Evolutionary conservation across 148 eudicot genomes (phyloP).

Genomic region (Rheum nobile): DNA sequence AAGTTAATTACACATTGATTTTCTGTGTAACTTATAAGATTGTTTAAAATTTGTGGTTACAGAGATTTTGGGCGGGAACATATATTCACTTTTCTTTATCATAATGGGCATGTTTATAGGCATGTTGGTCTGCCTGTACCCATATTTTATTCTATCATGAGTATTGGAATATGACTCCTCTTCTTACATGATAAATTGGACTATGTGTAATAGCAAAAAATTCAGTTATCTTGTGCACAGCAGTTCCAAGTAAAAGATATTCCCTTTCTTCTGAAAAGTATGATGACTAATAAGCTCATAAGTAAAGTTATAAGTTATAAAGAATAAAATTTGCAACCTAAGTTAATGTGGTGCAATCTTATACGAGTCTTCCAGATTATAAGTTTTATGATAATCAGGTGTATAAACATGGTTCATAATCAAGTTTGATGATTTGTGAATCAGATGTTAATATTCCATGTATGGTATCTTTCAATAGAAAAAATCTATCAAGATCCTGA

Average conservation of each 20-base stretch:
- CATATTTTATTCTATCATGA: neutral
- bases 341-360: neutral
- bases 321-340: neutral
- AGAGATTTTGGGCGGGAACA: neutral
- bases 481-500: neutral
- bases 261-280: neutral
- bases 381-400: neutral
- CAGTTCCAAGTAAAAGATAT: neutral
- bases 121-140: neutral
- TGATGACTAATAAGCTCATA: neutral
- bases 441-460: neutral
- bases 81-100: neutral
- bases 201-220: neutral
- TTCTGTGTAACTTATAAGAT: neutral
- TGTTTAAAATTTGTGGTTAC: neutral
- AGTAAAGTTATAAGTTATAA: neutral
- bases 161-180: neutral
- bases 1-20: neutral
- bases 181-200: too few relatives aligned
- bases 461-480: neutral
- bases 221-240: neutral
- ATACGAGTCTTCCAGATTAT: neutral
- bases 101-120: neutral
- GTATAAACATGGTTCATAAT: neutral
- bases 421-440: neutral